Percentiles rank a stretch among this genome's conserved stretches.
Conservation (phyloP, 2,329 filamentous ascomycete genomes). For the Fusarium circinatum region DNA sequence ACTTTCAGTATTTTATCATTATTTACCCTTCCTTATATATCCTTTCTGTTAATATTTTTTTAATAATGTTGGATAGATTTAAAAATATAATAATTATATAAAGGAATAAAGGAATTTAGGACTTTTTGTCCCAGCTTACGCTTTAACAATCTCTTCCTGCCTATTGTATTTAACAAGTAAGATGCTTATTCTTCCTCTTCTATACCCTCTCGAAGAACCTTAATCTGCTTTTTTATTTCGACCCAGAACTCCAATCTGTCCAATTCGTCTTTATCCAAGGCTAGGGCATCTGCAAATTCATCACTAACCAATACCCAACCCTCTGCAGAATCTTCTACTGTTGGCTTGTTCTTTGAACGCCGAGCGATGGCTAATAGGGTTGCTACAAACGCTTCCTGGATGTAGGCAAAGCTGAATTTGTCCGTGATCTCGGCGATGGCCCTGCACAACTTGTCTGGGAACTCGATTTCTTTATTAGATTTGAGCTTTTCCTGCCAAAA, state of each 20-base stretch:
- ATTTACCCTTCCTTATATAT: too few species aligned
- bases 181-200: too few species aligned
- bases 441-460: not conserved
- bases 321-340: not conserved
- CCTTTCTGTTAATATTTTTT: too few species aligned
- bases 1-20: too few species aligned
- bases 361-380: not conserved
- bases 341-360: not conserved
- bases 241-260: not conserved
- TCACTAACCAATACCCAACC: not conserved
- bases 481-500: not conserved
- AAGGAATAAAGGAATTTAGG: too few species aligned
- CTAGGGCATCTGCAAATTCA: fast-evolving
- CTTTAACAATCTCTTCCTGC: too few species aligned
- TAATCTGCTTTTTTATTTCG: not conserved
- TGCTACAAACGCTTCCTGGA: not conserved
- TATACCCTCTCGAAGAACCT: too few species aligned
- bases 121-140: too few species aligned
- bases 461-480: not conserved
- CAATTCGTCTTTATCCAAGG: fast-evolving
- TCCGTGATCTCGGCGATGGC: not conserved
- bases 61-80: too few species aligned
- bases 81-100: too few species aligned
- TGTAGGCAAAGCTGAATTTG: not conserved
- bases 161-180: too few species aligned